Conservation (phyloP, 257 asterid genomes). For the Linderniella brevidens region DNA sequence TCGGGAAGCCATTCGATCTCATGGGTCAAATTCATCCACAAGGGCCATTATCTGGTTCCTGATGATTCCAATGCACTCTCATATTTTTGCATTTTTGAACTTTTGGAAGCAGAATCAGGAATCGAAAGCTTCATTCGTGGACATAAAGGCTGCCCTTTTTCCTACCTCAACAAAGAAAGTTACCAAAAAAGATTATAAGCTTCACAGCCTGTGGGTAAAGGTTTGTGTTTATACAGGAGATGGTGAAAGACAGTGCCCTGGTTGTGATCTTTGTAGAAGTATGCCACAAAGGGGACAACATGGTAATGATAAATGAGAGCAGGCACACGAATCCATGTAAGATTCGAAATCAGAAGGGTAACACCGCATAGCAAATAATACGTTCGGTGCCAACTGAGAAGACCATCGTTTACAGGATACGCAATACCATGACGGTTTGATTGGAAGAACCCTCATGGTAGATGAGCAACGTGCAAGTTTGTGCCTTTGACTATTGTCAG, state of each 20-base stretch:
- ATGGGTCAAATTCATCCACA: too few relatives aligned
- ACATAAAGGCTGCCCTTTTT: too few relatives aligned
- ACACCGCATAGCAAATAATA: slow-evolving; percentile 28
- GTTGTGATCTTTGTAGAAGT: slow-evolving; percentile 59
- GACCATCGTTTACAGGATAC: slow-evolving; percentile 49
- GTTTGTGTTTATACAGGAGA: slow-evolving; percentile 45
- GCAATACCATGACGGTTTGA: slow-evolving; percentile 64
- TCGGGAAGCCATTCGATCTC: too few relatives aligned
- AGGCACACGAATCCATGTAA: slow-evolving; percentile 13
- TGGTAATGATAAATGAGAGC: slow-evolving; percentile 25
- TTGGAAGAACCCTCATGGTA: slow-evolving; percentile 55
- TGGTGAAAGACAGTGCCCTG: slow-evolving; percentile 51
- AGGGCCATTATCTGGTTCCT: too few relatives aligned
- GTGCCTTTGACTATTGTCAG: slow-evolving; percentile 21
- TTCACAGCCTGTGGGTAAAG: too few relatives aligned
- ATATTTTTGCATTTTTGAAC: too few relatives aligned
- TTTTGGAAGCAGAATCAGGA: too few relatives aligned
- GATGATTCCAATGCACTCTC: too few relatives aligned
- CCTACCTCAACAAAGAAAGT: too few relatives aligned
- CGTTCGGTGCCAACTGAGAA: slow-evolving; percentile 30
- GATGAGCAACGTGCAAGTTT: slow-evolving; percentile 47
- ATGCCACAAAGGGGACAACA: slow-evolving; percentile 79
- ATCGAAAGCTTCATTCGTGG: too few relatives aligned
- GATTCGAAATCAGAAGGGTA: slow-evolving; percentile 34
- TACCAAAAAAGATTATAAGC: too few relatives aligned